Evolutionary conservation across 116 monocot genomes (phyloP).

Genomic region (Zostera marina): DNA sequence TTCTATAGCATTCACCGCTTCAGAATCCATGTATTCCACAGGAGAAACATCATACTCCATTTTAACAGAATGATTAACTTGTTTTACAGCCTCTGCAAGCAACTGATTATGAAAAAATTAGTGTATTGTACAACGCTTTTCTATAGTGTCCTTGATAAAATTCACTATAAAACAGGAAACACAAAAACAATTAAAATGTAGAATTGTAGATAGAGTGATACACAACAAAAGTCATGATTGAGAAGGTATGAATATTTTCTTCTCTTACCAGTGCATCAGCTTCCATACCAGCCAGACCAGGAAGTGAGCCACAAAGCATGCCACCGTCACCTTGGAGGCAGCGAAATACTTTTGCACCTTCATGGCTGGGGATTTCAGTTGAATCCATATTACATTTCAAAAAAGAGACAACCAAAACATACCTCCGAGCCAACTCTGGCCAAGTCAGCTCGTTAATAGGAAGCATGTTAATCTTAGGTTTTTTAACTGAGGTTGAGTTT

Average conservation of each 20-base stretch:
- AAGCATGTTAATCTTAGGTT: slow-evolving; percentile 43
- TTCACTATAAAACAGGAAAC: too few species aligned
- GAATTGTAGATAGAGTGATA: not conserved
- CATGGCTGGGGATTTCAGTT: slow-evolving; percentile 46
- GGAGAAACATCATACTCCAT: slow-evolving; percentile 21
- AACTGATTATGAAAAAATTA: slow-evolving; percentile 61
- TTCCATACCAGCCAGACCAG: slow-evolving; percentile 89
- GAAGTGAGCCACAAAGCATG: slow-evolving; percentile 72
- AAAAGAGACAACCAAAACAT: slow-evolving; percentile 54
- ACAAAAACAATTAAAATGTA: too few species aligned
- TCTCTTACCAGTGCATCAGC: slow-evolving; percentile 87
- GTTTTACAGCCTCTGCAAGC: slow-evolving; percentile 85
- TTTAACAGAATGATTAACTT: slow-evolving; percentile 33
- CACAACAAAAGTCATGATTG: not conserved
- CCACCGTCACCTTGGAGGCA: slow-evolving; percentile 94
- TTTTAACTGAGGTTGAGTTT: slow-evolving; percentile 26
- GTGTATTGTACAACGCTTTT: slow-evolving; percentile 5
- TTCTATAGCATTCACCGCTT: slow-evolving; percentile 17
- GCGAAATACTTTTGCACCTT: slow-evolving; percentile 73
- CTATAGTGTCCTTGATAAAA: not conserved
- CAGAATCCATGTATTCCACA: slow-evolving; percentile 41
- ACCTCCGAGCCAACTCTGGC: slow-evolving; percentile 92
- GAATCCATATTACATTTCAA: slow-evolving; percentile 48
- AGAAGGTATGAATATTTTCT: slow-evolving; percentile 1
- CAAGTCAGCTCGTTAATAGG: slow-evolving; percentile 75